Evolutionary conservation across 2,329 filamentous ascomycete species (phyloP), one percentile per base, ranked within the genome.

Genomic region (Torrubiellomyces zombiae): DNA sequence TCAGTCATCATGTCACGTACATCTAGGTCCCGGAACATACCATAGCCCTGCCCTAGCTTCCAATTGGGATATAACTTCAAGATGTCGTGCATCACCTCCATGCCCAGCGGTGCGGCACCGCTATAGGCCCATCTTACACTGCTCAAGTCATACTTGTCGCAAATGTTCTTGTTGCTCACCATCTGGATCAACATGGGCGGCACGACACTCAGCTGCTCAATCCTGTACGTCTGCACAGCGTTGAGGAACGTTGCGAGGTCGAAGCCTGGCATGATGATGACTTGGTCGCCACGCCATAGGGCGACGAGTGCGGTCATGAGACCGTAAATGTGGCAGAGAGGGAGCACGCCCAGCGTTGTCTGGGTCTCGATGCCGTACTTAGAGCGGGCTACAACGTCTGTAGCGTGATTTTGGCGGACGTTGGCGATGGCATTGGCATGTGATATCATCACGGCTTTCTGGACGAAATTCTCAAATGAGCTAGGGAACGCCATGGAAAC

Each of bases 371-470:
- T 32, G 9, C 42, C 43, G 4, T 44, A 37, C 16, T 43, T 36
- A 32, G 50, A 44, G 31, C 57, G 45, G n/a, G 45, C 28, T 26
- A 53, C 36, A 30, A 42, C 23, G 25, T 63, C 47, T 27, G 46
- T 70, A 1, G 58, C 42, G 6, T 40, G 42, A 27, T 73, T 58
- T 43, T 83, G 77, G 23, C 82, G 40, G 1, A 70, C 63, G 41
- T 85, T 86, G 26, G 78, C 67, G 23, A 86, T 85, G 21, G 85
- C 73, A 35, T 86, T 86, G 18, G 55, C 54, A 43, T 86, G 79
- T 4, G 76, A 78, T 30, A 86, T 78, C 72, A 80, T 82, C 26
- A 85, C 79, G 21, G 77, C 79, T 74, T 83, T 82, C 68, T 78
- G 29, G 7, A 25, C n/a, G n/a, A n/a, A 6, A 9, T 14, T 7